Percentiles rank a stretch among this genome's conserved stretches.
These are phyloP conservation scores for Candida arabinofermentans DNA, from an alignment of 805 yeast species.

Conservation along the genomic window DNA sequence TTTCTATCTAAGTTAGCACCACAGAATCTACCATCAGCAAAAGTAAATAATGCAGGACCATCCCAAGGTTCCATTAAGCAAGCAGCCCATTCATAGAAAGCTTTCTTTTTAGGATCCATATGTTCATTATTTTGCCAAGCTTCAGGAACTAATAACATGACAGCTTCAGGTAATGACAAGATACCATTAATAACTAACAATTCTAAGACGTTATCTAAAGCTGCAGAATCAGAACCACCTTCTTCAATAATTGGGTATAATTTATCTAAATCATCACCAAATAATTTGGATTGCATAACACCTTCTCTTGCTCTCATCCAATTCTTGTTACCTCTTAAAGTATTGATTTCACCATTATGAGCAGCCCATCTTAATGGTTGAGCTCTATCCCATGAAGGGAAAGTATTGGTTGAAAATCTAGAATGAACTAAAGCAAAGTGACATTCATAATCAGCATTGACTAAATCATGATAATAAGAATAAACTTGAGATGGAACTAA, in stretches of 20 bases:
- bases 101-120: constrained; percentile 89
- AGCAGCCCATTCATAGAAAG: constrained; percentile 99
- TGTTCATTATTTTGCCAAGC: constrained; percentile 89
- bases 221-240: constrained; percentile 98
- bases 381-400: constrained; percentile 99
- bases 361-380: constrained; percentile 98
- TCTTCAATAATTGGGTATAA: constrained; percentile 95
- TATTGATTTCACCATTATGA: constrained; percentile 97
- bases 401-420: constrained; percentile 94
- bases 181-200: constrained; percentile 88
- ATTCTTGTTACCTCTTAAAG: constrained; percentile 94
- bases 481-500: constrained; percentile 95
- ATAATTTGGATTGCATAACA: constrained; percentile 81
- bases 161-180: constrained; percentile 90
- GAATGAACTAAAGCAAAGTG: constrained; percentile 97
- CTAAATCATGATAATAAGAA: constrained; percentile 88
- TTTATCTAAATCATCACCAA: constrained; percentile 88
- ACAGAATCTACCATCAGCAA: constrained; percentile 95
- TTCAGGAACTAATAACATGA: constrained; percentile 95
- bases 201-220: constrained; percentile 93
- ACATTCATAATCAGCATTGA: constrained; percentile 87
- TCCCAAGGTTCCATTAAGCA: constrained; percentile 99
- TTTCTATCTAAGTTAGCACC: constrained; percentile 98
- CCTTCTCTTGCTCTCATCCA: constrained; percentile 99
- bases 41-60: constrained; percentile 96